Percentiles rank a stretch among this genome's conserved stretches.
These are phyloP conservation scores for Bocquillonia castaneifolia DNA, from an alignment of 441 rosid genomes.

Conservation along the genomic window DNA sequence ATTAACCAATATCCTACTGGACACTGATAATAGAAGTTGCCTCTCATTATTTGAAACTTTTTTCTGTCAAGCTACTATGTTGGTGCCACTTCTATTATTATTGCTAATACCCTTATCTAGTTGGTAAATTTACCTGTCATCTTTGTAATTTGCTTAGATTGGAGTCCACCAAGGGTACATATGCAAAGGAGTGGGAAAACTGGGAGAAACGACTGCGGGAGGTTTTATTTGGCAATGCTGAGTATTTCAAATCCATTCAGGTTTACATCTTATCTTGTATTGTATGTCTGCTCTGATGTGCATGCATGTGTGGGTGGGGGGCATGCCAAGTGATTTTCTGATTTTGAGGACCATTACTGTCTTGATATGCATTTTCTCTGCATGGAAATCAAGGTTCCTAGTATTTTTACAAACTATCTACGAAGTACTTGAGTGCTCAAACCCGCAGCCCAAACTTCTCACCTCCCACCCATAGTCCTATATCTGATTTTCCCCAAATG, in stretches of 20 bases:
- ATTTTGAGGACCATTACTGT: neutral
- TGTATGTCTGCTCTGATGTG: neutral
- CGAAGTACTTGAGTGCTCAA: neutral
- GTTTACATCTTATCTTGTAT: slow-evolving; percentile 25
- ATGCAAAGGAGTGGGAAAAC: slow-evolving; percentile 64
- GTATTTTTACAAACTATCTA: neutral
- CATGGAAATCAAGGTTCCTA: too few relatives aligned
- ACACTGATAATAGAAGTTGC: too few relatives aligned
- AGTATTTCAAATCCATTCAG: slow-evolving; percentile 74
- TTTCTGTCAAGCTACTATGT: too few relatives aligned
- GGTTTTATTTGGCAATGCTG: slow-evolving; percentile 41
- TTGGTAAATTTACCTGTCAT: slow-evolving; percentile 8
- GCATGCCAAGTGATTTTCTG: neutral
- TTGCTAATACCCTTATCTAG: neutral
- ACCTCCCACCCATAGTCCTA: neutral
- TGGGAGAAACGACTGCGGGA: slow-evolving; percentile 78
- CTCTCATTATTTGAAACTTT: too few relatives aligned
- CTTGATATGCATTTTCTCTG: neutral
- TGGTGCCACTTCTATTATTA: neutral
- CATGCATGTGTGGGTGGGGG: neutral
- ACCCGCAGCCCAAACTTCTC: neutral
- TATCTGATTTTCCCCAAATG: neutral
- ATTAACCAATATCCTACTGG: neutral
- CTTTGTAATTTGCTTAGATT: slow-evolving; percentile 41
- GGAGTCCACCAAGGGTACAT: slow-evolving; percentile 79